Percentiles rank a stretch among this genome's conserved stretches.
phyloP scores from a whole-genome alignment of 768 basidiomycete genomes.

The Strobilomyces dryophilus region DNA sequence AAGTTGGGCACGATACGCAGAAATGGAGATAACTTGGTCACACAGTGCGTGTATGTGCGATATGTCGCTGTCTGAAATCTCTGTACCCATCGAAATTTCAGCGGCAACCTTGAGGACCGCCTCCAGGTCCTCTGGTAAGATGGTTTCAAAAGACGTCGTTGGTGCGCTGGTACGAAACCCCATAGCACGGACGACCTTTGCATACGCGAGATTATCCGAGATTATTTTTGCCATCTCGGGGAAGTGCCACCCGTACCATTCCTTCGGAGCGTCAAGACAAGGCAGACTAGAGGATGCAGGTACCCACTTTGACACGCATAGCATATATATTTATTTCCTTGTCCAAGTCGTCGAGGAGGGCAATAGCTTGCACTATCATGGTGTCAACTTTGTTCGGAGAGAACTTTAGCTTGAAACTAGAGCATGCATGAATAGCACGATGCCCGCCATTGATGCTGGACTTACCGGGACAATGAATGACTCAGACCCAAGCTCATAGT shows the following conservation, averaged over 20 bases:
- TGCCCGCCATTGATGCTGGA: neutral
- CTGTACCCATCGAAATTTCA: constrained; percentile 99
- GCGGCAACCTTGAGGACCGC: constrained; percentile 92
- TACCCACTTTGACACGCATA: constrained; percentile 92
- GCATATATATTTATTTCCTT: constrained; percentile 99
- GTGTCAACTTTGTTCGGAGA: constrained; percentile 99
- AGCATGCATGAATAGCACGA: constrained; percentile 5
- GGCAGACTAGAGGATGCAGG: neutral
- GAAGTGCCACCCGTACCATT: constrained; percentile 99
- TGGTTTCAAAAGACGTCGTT: constrained; percentile 77
- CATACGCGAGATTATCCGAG: constrained; percentile 94
- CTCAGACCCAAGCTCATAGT: constrained; percentile 98
- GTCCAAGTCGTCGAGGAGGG: constrained; percentile 95
- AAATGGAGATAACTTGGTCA: constrained; percentile 97
- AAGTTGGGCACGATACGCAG: constrained; percentile 90
- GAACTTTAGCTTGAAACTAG: constrained; percentile 97
- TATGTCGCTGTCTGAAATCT: constrained; percentile 96
- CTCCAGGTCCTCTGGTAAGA: constrained; percentile 97
- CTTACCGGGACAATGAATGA: constrained; percentile 91
- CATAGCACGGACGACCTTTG: constrained; percentile 90
- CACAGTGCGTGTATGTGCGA: constrained; percentile 95
- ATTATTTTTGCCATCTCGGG: constrained; percentile 99
- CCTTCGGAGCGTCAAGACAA: constrained; percentile 43
- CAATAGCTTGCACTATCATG: constrained; percentile 99
- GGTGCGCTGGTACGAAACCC: constrained; percentile 95